These are phyloP conservation scores for Blastobotrys apis DNA, from an alignment of 1,139 yeast species.

Conservation along the genomic window DNA sequence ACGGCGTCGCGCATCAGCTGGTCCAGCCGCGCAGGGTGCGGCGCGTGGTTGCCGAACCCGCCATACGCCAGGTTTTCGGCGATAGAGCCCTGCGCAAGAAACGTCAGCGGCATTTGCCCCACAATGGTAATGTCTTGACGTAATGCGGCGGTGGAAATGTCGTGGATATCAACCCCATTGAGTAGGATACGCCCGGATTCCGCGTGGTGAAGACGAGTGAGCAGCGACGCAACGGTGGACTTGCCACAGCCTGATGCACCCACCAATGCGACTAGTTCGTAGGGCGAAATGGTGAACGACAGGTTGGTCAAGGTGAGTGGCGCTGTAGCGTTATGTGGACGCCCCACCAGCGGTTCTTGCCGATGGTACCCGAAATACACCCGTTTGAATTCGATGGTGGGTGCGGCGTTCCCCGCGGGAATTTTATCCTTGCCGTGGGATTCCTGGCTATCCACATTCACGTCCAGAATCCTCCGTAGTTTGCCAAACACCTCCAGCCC, in stretches of 20 bases:
- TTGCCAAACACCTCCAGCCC: slow-evolving; percentile 44
- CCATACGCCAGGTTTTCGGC: slow-evolving; percentile 75
- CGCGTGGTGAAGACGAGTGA: slow-evolving; percentile 58
- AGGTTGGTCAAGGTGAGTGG: slow-evolving; percentile 13
- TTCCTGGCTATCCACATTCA: slow-evolving; percentile 5
- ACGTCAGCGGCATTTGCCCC: slow-evolving; percentile 71
- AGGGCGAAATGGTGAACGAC: slow-evolving; percentile 48
- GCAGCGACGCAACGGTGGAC: slow-evolving; percentile 67
- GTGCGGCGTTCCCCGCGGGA: neutral
- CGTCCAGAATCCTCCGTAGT: slow-evolving; percentile 1
- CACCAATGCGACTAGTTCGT: slow-evolving; percentile 74
- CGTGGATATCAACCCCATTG: slow-evolving; percentile 56
- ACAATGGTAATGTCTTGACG: slow-evolving; percentile 72
- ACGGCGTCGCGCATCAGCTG: slow-evolving; percentile 28
- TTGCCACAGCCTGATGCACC: slow-evolving; percentile 93
- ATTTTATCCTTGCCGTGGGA: neutral
- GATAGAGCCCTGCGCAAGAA: slow-evolving; percentile 61
- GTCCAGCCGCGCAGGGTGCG: slow-evolving; percentile 35
- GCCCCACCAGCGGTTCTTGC: slow-evolving; percentile 14
- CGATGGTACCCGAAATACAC: slow-evolving; percentile 5
- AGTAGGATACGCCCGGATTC: slow-evolving; percentile 57
- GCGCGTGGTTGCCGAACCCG: slow-evolving; percentile 14
- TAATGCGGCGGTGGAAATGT: slow-evolving; percentile 56
- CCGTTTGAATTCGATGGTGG: neutral
- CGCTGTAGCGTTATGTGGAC: neutral